A percentile compares a stretch with the other conserved stretches of the same genome.
phyloP scores from a whole-genome alignment of 805 yeast species.

The Starmerella etchellsii region DNA sequence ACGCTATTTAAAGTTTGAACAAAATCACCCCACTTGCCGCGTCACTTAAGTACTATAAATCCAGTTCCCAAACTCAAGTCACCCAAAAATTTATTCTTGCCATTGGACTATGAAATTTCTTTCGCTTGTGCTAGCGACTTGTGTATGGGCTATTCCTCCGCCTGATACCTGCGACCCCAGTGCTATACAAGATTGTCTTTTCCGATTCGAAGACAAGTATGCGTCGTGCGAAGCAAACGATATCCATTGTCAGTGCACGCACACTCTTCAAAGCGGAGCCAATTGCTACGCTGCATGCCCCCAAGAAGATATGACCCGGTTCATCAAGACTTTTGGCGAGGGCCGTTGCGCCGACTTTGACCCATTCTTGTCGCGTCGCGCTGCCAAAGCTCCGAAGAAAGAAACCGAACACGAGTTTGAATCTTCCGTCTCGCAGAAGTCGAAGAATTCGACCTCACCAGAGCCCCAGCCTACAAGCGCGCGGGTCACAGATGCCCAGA shows the following conservation, averaged over 20 bases:
- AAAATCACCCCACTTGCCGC: too few relatives aligned
- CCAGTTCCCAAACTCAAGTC: too few relatives aligned
- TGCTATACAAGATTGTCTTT: conserved; percentile 12
- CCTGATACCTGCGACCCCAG: conserved; percentile 15
- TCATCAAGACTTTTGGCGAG: conserved; percentile 13
- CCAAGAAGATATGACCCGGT: conserved; percentile 12
- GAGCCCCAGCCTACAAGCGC: too few relatives aligned
- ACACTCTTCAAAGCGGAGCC: conserved; percentile 14
- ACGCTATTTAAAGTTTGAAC: too few relatives aligned
- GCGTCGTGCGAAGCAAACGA: conserved; percentile 16
- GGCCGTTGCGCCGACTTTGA: conserved; percentile 17
- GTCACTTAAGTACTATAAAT: too few relatives aligned
- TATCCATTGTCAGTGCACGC: conserved; percentile 15
- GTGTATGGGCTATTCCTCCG: not conserved
- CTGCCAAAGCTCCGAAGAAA: not conserved
- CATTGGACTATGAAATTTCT: too few relatives aligned
- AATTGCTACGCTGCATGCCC: conserved; percentile 20
- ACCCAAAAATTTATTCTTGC: too few relatives aligned
- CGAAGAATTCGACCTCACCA: too few relatives aligned
- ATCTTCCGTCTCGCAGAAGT: too few relatives aligned
- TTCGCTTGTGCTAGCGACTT: too few relatives aligned
- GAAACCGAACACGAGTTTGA: too few relatives aligned
- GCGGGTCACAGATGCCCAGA: too few relatives aligned
- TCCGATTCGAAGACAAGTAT: conserved; percentile 9
- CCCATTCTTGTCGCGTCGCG: conserved; percentile 9